Base-by-base conservation (phyloP, 2,329 filamentous ascomycete genomes). In the Pseudopyricularia javanii region DNA sequence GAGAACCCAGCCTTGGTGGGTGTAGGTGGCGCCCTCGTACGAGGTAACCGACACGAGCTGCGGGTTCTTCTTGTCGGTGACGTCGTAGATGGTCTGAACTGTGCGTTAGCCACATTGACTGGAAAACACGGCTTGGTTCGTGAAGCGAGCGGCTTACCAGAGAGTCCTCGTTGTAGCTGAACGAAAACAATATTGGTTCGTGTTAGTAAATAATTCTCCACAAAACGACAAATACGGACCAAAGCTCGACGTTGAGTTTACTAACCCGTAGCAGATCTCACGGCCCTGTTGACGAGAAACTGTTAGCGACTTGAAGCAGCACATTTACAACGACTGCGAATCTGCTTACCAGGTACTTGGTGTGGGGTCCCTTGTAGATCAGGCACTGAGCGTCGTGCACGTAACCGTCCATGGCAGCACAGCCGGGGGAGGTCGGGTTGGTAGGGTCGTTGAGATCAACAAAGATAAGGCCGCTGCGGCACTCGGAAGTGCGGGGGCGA, bases 311-410 rank as follows among this genome's bases (percentile, higher is more conserved):
- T 14, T 24, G 24, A 30, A 30, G 28, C 28, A 30, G 4, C 15
- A 9, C 40, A 5, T 11, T 12, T 24, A 22, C 40, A 5, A 5
- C 12, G 4, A 28, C 4, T 24, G 17, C 40, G 24, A 11, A 26
- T 45, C 20, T 15, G 20, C 40, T 28, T 45, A 45, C 40, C 40
- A 45, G 40, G 61, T 73, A 80, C 24, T 67, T 59, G 24, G 62
- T 63, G 55, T 79, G 72, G 1, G 76, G 75, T 0, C 77, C 76
- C 7, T 68, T 70, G 61, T 76, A 76, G 52, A 72, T 67, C 32
- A 82, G 65, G 61, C 78, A 82, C 63, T 82, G 78, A 2, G 78
- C 78, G 58, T 82, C 78, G 61, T 82, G 78, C 15, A 81, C 77
- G 60, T 82, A 82, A 35, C 78, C 78, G 60, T 81, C 78, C 20